Evolutionary conservation across 805 yeast species (phyloP).

Genomic region (Suhomyces pyralidae): DNA sequence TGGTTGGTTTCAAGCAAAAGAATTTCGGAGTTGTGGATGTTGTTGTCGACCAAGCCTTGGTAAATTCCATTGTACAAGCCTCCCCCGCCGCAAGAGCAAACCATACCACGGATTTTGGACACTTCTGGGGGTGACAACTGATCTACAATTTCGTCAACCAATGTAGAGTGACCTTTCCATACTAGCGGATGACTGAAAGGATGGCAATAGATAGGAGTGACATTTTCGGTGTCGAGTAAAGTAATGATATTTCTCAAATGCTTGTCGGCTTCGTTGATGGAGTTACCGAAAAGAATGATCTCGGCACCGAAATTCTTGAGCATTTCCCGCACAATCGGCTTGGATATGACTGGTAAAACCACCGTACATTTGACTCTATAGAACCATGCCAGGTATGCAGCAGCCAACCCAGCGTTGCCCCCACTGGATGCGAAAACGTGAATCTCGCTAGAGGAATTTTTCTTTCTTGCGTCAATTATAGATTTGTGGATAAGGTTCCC

Average conservation of each 20-base stretch:
- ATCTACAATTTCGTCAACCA: conserved; percentile 44
- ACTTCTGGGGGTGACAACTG: conserved; percentile 20
- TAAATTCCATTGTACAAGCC: conserved; percentile 54
- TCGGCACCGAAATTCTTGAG: conserved; percentile 49
- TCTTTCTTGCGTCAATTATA: conserved; percentile 22
- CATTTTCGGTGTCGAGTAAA: conserved; percentile 11
- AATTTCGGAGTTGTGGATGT: conserved; percentile 25
- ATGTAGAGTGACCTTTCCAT: conserved; percentile 54
- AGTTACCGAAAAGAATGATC: conserved; percentile 44
- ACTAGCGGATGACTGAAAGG: conserved; percentile 51
- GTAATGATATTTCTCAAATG: conserved; percentile 30
- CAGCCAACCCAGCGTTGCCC: conserved; percentile 57
- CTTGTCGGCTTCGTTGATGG: conserved; percentile 52
- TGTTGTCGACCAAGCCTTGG: conserved; percentile 39
- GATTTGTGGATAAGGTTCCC: conserved; percentile 44
- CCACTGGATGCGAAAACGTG: conserved; percentile 53
- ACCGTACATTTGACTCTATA: conserved; percentile 51
- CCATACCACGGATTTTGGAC: conserved; percentile 39
- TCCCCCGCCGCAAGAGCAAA: conserved; percentile 59
- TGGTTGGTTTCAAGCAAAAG: conserved; percentile 58
- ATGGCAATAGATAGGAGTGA: conserved; percentile 49
- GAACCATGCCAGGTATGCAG: conserved; percentile 44
- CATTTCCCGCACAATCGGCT: conserved; percentile 42
- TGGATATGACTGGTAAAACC: conserved; percentile 54
- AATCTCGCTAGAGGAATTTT: conserved; percentile 23